A percentile compares a stretch with the other conserved stretches of the same genome.
phyloP scores from a whole-genome alignment of 163 green algal species.

The Scenedesmus sp. region DNA sequence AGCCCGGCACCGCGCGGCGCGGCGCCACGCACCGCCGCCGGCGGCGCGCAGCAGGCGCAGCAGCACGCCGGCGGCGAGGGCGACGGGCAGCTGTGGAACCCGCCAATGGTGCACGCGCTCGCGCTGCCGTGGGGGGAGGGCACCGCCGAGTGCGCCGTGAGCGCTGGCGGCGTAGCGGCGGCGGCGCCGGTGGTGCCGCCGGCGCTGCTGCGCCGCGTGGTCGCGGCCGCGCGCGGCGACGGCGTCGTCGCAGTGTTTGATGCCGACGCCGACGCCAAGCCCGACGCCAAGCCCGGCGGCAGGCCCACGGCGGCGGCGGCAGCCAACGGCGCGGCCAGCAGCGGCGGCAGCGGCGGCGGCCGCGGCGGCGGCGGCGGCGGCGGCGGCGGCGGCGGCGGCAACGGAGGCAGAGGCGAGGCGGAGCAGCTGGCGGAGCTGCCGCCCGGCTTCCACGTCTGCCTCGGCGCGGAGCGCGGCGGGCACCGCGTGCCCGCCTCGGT shows the following conservation, averaged over 20 bases:
- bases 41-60: background rate
- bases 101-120: conserved; percentile 51
- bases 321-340: background rate
- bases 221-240: conserved; percentile 51
- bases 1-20: background rate
- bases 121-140: conserved; percentile 11
- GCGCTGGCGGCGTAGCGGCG: background rate
- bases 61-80: too few relatives aligned
- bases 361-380: conserved; percentile 5
- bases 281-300: conserved; percentile 18
- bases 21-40: background rate
- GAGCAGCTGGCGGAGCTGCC: background rate
- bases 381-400: conserved; percentile 13
- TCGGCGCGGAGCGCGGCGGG: conserved; percentile 30
- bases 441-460: conserved; percentile 28
- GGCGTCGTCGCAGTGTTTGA: conserved; percentile 51
- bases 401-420: background rate
- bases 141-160: background rate
- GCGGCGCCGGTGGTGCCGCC: background rate
- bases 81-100: conserved; percentile 54
- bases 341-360: background rate
- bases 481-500: conserved; percentile 35
- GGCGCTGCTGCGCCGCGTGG: conserved; percentile 14
- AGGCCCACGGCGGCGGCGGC: background rate
- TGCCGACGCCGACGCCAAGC: conserved; percentile 32